phyloP scores from a whole-genome alignment of 805 yeast genomes.

The Kodamaea kaohsiungensis region DNA sequence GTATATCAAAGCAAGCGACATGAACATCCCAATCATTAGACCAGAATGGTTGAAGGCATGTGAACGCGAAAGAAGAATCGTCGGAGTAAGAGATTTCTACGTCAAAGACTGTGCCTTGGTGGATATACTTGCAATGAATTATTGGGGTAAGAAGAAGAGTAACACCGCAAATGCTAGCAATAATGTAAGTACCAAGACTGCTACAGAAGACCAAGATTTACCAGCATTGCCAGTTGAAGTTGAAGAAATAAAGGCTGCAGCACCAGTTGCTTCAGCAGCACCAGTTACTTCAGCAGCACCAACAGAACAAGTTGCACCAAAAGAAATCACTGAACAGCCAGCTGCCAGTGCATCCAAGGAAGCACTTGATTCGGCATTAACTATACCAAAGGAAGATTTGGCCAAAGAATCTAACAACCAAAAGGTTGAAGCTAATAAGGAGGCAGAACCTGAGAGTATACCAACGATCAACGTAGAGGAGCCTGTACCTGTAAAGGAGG shows the following conservation, averaged over 20 bases:
- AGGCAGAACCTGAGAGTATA: not conserved
- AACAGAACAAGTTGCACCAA: not conserved
- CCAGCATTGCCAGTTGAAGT: not conserved
- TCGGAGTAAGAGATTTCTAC: constrained; percentile 88
- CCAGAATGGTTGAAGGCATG: constrained; percentile 98
- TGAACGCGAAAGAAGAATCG: constrained; percentile 82
- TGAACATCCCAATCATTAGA: constrained; percentile 89
- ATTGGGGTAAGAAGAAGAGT: constrained; percentile 27
- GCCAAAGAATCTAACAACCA: not conserved
- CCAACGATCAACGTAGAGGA: constrained; percentile 2
- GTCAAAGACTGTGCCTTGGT: constrained; percentile 54
- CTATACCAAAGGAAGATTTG: not conserved
- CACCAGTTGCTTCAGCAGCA: not conserved
- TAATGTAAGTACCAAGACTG: constrained; percentile 6
- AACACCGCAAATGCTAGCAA: too few relatives aligned
- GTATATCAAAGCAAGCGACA: constrained; percentile 74
- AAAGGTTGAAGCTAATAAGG: not conserved
- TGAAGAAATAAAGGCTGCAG: not conserved
- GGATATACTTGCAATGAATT: constrained; percentile 42
- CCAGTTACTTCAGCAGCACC: not conserved
- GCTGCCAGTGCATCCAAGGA: too few relatives aligned
- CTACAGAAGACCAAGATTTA: not conserved
- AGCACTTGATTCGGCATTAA: not conserved
- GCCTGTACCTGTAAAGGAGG: not conserved
- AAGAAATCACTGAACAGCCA: too few relatives aligned